Evolutionary conservation across 805 yeast genomes (phyloP).

Genomic region (Candida nanaspora): DNA sequence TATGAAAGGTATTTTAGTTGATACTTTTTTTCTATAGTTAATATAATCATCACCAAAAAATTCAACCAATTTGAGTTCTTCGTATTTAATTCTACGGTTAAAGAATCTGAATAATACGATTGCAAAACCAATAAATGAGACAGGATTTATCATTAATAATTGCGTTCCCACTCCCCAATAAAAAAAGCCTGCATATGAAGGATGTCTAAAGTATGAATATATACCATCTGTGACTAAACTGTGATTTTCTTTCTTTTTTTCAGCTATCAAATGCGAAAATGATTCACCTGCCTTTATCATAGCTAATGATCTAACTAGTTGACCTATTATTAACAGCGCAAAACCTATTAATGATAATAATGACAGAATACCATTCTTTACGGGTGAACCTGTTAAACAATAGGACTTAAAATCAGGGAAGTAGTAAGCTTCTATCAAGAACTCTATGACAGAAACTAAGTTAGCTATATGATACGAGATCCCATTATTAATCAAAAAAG

Average conservation of each 20-base stretch:
- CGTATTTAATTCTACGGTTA: constrained; percentile 54
- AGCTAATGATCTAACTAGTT: constrained; percentile 59
- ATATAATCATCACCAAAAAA: constrained; percentile 71
- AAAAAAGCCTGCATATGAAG: constrained; percentile 85
- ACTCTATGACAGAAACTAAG: constrained; percentile 43
- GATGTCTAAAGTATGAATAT: constrained; percentile 68
- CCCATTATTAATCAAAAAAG: constrained; percentile 63
- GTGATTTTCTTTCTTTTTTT: constrained; percentile 47
- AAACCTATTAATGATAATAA: constrained; percentile 35
- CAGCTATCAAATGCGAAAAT: constrained; percentile 74
- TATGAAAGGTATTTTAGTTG: constrained; percentile 28
- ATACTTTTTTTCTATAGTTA: constrained; percentile 40
- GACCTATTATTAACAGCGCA: constrained; percentile 49
- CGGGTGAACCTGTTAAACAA: too few relatives aligned
- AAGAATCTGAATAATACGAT: constrained; percentile 66
- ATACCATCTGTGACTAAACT: constrained; percentile 66
- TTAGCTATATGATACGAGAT: constrained; percentile 52
- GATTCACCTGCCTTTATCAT: constrained; percentile 86
- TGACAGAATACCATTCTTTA: neutral
- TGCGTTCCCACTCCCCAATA: constrained; percentile 93
- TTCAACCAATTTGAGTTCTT: constrained; percentile 54
- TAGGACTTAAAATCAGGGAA: constrained; percentile 30
- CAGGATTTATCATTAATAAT: constrained; percentile 57
- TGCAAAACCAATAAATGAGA: constrained; percentile 48
- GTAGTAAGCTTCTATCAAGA: constrained; percentile 31